These are phyloP conservation scores for Cucurbita pepo DNA, from an alignment of 306 rosid species.

Conservation along the genomic window DNA sequence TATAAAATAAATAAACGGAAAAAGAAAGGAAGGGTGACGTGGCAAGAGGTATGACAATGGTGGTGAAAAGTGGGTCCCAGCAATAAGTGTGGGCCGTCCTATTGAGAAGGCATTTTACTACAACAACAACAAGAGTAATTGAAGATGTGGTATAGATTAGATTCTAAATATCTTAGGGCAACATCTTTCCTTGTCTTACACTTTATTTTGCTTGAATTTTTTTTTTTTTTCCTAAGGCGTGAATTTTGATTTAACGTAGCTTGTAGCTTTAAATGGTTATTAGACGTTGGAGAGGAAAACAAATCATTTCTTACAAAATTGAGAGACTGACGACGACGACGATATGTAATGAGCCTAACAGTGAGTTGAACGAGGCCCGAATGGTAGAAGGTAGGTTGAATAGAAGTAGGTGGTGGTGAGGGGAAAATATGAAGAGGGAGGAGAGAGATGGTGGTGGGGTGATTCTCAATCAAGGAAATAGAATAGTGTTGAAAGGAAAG, in stretches of 20 bases:
- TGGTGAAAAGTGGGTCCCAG: neutral
- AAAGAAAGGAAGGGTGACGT: constrained; percentile 6
- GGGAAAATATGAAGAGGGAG: neutral
- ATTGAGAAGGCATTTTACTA: neutral
- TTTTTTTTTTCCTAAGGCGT: too few species aligned
- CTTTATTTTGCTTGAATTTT: neutral
- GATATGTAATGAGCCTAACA: too few species aligned
- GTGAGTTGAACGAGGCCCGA: too few species aligned
- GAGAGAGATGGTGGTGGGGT: neutral
- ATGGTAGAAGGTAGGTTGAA: too few species aligned
- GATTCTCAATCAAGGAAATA: constrained; percentile 4
- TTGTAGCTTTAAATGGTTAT: too few species aligned
- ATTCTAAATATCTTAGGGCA: neutral
- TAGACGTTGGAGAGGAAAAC: too few species aligned
- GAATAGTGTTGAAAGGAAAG: constrained; percentile 17
- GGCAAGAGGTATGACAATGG: constrained; percentile 4
- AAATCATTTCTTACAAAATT: too few species aligned
- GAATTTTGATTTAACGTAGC: too few species aligned
- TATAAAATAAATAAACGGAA: constrained; percentile 1
- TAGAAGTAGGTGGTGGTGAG: neutral
- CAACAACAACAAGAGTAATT: neutral
- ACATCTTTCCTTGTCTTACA: neutral
- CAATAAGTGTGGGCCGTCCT: neutral
- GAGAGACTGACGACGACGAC: too few species aligned
- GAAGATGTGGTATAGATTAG: neutral